These are phyloP conservation scores for Noccaea caerulescens DNA, from an alignment of 345 rosid species.

Conservation along the genomic window DNA sequence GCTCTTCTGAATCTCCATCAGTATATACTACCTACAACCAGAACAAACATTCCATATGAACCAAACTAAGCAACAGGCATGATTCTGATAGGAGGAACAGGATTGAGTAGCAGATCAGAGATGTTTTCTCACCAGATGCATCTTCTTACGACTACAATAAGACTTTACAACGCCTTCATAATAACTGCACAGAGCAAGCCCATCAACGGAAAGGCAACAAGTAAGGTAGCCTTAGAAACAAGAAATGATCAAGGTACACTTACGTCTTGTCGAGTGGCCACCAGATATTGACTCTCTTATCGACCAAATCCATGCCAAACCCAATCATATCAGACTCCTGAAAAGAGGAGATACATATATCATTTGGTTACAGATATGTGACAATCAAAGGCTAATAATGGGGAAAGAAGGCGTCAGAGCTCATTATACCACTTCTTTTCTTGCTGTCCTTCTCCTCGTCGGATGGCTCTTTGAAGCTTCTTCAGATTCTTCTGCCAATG, in stretches of 20 bases:
- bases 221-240: conserved; percentile 6
- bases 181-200: conserved; percentile 55
- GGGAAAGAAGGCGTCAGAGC: conserved; percentile 15
- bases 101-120: conserved; percentile 17
- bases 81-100: conserved; percentile 6
- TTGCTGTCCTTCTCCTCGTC: conserved; percentile 48
- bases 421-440: conserved; percentile 52
- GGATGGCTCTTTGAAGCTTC: conserved; percentile 47
- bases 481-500: conserved; percentile 41
- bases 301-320: conserved; percentile 52
- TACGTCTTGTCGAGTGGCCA: conserved; percentile 74
- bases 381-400: conserved; percentile 10
- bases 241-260: conserved; percentile 36
- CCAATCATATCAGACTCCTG: conserved; percentile 48
- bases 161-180: conserved; percentile 67
- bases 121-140: conserved; percentile 61
- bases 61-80: conserved; percentile 18
- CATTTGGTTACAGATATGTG: conserved; percentile 13
- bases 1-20: conserved; percentile 72
- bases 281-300: conserved; percentile 64
- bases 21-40: conserved; percentile 57
- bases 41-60: conserved; percentile 28
- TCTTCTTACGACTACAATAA: conserved; percentile 51
- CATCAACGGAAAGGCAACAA: conserved; percentile 10
- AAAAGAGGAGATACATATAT: conserved; percentile 12